Conservation (phyloP, 768 basidiomycete species). For the Podaxis sp. region DNA sequence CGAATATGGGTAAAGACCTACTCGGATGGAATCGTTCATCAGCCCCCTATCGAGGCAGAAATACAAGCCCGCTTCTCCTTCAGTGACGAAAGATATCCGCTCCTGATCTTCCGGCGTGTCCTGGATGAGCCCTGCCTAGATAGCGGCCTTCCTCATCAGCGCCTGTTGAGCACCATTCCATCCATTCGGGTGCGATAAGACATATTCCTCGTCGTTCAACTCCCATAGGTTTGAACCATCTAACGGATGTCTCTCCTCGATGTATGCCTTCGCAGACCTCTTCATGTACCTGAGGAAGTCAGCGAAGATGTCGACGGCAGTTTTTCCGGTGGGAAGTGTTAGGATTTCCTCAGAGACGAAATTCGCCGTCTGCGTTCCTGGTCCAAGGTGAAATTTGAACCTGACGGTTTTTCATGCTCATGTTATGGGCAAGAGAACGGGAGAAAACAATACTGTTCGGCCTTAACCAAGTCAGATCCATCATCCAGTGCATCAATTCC, state of each 20-base stretch:
- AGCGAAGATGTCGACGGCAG: conserved; percentile 22
- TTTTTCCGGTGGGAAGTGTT: background rate
- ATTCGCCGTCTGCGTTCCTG: too few species aligned
- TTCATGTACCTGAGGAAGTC: conserved; percentile 54
- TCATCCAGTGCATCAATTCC: too few species aligned
- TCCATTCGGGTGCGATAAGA: conserved; percentile 62
- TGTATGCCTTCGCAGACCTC: conserved; percentile 13
- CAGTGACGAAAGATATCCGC: conserved; percentile 52
- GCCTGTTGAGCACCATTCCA: conserved; percentile 59
- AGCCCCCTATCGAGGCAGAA: conserved; percentile 47
- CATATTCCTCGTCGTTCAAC: conserved; percentile 39
- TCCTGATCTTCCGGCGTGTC: conserved; percentile 32
- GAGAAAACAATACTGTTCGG: too few species aligned
- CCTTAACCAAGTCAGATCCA: too few species aligned
- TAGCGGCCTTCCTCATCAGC: conserved; percentile 50
- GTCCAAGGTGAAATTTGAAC: too few species aligned
- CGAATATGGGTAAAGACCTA: conserved; percentile 2
- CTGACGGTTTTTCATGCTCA: too few species aligned
- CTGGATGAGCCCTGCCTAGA: conserved; percentile 48
- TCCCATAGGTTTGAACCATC: conserved; percentile 11
- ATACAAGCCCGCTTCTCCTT: conserved; percentile 61
- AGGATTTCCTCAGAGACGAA: too few species aligned
- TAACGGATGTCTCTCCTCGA: conserved; percentile 13
- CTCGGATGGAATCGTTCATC: conserved; percentile 20
- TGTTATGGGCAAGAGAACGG: too few species aligned